These are phyloP conservation scores for Cyberlindnera euphorbiae DNA, from an alignment of 805 yeast species.

Conservation along the genomic window DNA sequence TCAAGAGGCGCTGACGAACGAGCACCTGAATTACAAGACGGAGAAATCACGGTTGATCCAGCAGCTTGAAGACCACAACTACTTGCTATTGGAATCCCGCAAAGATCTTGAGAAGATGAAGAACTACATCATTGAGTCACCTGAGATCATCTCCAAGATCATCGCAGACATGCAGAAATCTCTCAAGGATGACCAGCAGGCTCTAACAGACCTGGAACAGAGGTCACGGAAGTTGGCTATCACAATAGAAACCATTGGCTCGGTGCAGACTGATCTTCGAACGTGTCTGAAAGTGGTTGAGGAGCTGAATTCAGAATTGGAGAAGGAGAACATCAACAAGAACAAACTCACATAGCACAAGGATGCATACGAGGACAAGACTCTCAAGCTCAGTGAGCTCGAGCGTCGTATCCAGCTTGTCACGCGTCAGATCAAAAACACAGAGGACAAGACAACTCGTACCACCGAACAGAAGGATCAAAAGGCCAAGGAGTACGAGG, in stretches of 20 bases:
- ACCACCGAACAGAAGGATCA: constrained; percentile 34
- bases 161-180: constrained; percentile 48
- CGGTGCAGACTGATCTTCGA: constrained; percentile 19
- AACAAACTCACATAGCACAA: constrained; percentile 16
- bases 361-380: constrained; percentile 17
- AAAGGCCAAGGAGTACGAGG: constrained; percentile 30
- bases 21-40: constrained; percentile 58
- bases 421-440: constrained; percentile 34
- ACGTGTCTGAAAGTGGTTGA: constrained; percentile 19
- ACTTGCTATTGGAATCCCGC: constrained; percentile 49
- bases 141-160: constrained; percentile 46
- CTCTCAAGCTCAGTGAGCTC: constrained; percentile 25
- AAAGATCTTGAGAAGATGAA: constrained; percentile 56
- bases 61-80: constrained; percentile 57
- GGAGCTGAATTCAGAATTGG: constrained; percentile 18
- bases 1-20: constrained; percentile 58
- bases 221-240: constrained; percentile 46
- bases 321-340: constrained; percentile 13
- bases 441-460: constrained; percentile 36
- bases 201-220: constrained; percentile 38
- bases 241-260: constrained; percentile 55
- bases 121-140: constrained; percentile 56
- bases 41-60: constrained; percentile 56
- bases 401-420: constrained; percentile 36
- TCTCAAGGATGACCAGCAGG: constrained; percentile 36